These are phyloP conservation scores for Xylaria acuta DNA, from an alignment of 495 filamentous ascomycete species.

Conservation along the genomic window DNA sequence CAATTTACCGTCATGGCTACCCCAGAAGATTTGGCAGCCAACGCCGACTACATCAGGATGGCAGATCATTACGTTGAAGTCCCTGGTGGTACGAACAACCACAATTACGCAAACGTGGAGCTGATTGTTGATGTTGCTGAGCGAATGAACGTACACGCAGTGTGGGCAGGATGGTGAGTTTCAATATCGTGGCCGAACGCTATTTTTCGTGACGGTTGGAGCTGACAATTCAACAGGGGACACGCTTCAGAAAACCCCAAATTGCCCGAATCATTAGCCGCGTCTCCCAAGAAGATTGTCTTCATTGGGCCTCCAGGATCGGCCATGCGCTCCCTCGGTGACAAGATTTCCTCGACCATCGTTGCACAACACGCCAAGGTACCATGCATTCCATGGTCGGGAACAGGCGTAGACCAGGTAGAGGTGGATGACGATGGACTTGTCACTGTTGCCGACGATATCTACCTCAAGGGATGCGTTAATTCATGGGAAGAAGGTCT, in stretches of 20 bases:
- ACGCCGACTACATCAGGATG: conserved; percentile 99
- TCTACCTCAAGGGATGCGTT: conserved; percentile 93
- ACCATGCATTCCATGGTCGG: conserved; percentile 98
- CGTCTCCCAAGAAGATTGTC: conserved; percentile 96
- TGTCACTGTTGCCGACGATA: conserved; percentile 84
- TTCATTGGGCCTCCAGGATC: conserved; percentile 98
- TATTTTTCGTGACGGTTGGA: not conserved
- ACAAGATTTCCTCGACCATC: conserved; percentile 99
- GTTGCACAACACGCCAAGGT: conserved; percentile 97
- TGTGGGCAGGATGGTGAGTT: conserved; percentile 96
- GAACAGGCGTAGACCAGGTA: conserved; percentile 86
- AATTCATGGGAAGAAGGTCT: conserved; percentile 87
- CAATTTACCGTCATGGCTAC: conserved; percentile 99
- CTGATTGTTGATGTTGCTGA: conserved; percentile 99
- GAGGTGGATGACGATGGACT: conserved; percentile 79
- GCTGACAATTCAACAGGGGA: conserved; percentile 65
- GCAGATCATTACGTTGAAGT: conserved; percentile 99
- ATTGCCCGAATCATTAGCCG: conserved; percentile 91
- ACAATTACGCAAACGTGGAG: conserved; percentile 99
- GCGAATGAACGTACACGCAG: conserved; percentile 96
- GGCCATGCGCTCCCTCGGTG: conserved; percentile 97
- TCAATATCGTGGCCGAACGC: not conserved
- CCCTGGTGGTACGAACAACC: conserved; percentile 99
- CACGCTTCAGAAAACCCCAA: conserved; percentile 99
- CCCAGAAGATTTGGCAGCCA: conserved; percentile 96